Percentiles rank a stretch among this genome's conserved stretches.
phyloP scores from a whole-genome alignment of 352 stramenopile genomes.

The Phytophthora citrophthora region DNA sequence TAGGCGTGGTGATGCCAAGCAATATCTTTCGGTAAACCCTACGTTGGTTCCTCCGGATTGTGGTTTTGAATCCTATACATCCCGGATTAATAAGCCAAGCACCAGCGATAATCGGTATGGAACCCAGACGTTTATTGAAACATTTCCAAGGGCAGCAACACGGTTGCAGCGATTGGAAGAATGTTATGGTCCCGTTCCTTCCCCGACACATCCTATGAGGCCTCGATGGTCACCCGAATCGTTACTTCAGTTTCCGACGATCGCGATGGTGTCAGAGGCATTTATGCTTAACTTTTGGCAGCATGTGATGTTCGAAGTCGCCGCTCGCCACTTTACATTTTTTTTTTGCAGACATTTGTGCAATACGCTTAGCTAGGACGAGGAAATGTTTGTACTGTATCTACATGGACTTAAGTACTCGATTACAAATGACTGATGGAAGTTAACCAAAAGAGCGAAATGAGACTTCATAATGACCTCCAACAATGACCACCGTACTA shows the following conservation, averaged over 20 bases:
- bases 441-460: no score
- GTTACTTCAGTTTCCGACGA: constrained; percentile 21
- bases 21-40: background rate
- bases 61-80: no score
- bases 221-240: background rate
- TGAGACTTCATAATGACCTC: no score
- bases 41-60: background rate
- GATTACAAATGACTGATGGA: no score
- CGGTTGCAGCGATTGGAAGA: constrained; percentile 13
- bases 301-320: constrained; percentile 31
- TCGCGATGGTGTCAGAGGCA: constrained; percentile 10
- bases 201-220: background rate
- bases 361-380: no score
- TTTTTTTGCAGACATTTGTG: no score
- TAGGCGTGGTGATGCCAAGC: background rate
- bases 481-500: no score
- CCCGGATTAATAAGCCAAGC: background rate
- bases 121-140: constrained; percentile 15
- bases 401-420: no score
- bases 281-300: constrained; percentile 40
- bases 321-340: no score
- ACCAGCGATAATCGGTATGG: background rate
- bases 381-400: no score
- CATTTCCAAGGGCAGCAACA: constrained; percentile 4
- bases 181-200: constrained; percentile 14